Conservation (phyloP, 2,329 filamentous ascomycete species). For the Sclerotinia sclerotiorum region DNA sequence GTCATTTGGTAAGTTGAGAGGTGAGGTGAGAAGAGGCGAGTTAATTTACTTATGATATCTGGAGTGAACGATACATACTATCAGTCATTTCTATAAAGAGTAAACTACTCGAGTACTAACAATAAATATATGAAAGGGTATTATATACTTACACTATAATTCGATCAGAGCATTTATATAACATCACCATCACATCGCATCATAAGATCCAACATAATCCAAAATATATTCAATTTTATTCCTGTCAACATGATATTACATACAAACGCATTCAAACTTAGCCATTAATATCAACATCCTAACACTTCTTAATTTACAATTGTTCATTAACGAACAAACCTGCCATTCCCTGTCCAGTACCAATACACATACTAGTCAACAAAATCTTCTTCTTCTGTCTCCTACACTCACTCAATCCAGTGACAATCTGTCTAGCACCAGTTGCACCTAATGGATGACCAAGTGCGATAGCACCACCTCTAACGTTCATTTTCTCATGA, state of each 20-base stretch:
- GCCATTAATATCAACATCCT: neutral
- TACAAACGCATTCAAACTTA: neutral
- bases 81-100: too few species aligned
- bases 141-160: too few species aligned
- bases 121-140: too few species aligned
- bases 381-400: conserved; percentile 87
- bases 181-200: neutral
- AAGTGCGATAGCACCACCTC: conserved; percentile 79
- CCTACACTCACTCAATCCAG: conserved; percentile 80
- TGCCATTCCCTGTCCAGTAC: conserved; percentile 68
- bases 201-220: too few species aligned
- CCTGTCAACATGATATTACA: neutral
- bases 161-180: neutral
- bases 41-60: too few species aligned
- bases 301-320: conserved; percentile 29
- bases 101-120: too few species aligned
- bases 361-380: conserved; percentile 86
- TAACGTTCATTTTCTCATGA: conserved; percentile 74
- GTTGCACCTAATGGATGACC: conserved; percentile 82
- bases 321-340: conserved; percentile 64
- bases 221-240: neutral
- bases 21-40: too few species aligned
- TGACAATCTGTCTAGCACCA: conserved; percentile 80
- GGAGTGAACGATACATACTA: too few species aligned
- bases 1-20: too few species aligned